Evolutionary conservation across 371 early-diverging fungal genomes (phyloP), one percentile per base, ranked within the genome.

Genomic region (Mucor racemosus): DNA sequence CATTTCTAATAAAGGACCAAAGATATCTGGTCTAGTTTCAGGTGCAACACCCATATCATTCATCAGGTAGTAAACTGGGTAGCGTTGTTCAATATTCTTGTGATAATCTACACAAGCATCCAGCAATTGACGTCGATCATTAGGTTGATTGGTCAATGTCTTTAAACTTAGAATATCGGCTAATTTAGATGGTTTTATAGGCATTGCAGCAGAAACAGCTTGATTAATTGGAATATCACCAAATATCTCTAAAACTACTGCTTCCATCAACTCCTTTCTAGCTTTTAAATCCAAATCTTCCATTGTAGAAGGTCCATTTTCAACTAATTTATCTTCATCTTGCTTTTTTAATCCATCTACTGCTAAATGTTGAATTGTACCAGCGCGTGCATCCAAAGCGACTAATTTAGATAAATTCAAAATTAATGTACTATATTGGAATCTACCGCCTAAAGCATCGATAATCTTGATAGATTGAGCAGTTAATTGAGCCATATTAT

Each of bases 211-310:
- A 7, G 81, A 75, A 7, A 81, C 73, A 15, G 81, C 81, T 57
- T 78, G 78, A 42, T 81, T 78, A 61, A 81, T 81, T 4, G 81
- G 81, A 40, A 81, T 81, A 54, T 81, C 81, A 14, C 78, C 81
- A 73, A 76, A 81, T 13, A 81, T 69, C 44, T 81, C 78, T 9
- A 75, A 58, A 2, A 78, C 73, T 7, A 78, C 69, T 1, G 74
- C 78, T 14, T 76, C 77, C 78, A 81, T 78, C 36, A 80, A 35
- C 4, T 76, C 71, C 40, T 64, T 66, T 38, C 67, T 68, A 11
- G 67, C 59, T 1, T 60, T 57, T 13, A 58, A 58, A 11, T 44
- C 60, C 10, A 76, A 39, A 31, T 66, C 67, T 4, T 75, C 72
- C 59, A 75, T 66, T 14, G 26, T 34, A 11, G 33, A 21, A 15